Evolutionary conservation across 371 early-diverging fungal genomes (phyloP), one percentile per base, ranked within the genome.

Genomic region (Circinella minor): DNA sequence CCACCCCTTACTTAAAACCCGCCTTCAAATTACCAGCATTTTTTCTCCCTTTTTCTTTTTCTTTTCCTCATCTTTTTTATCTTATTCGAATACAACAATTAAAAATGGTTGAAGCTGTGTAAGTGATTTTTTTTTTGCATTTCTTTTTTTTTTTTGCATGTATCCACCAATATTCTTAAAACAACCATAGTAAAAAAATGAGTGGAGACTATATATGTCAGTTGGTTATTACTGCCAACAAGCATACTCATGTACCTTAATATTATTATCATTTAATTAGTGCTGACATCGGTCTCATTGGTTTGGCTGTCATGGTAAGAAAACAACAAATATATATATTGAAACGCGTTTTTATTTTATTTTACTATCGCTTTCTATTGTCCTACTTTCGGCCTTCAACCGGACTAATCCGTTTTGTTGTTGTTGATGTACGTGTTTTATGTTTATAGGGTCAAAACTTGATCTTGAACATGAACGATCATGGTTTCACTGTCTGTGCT

Each of bases 201-300:
- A 27, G 27, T 27, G 27, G 27, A 27, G 27, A 27, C 27, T 27
- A 27, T 27, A 27, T 27, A 27, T 27, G 27, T 27, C 27, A 27
- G 27, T 27, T 27, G 27, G 27, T 27, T 27, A 27, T 27, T 27
- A 27, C 27, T 27, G 2, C 27, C 27, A 27, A 27, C 27, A 27
- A 27, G 2, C 27, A 27, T 27, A 27, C 27, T 27, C 2, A 27
- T 27, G 27, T 27, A 27, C 27, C 27, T 27, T 27, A 27, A 27
- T 27, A 27, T 27, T 27, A 27, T 27, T 2, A 43, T 43, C 43
- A 20, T 36, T 20, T 65, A 36, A 46, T 14, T 38, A 95, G 95
- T 84, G 98, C 95, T 89, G 99, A 99, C 85, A 95, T 99, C 77
- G 99, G 99, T 81, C 93, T 99, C 75, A 98, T 99, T 80, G 99